These are phyloP conservation scores for Spergularia azorica DNA, from an alignment of 179 eudicot species.

Conservation along the genomic window DNA sequence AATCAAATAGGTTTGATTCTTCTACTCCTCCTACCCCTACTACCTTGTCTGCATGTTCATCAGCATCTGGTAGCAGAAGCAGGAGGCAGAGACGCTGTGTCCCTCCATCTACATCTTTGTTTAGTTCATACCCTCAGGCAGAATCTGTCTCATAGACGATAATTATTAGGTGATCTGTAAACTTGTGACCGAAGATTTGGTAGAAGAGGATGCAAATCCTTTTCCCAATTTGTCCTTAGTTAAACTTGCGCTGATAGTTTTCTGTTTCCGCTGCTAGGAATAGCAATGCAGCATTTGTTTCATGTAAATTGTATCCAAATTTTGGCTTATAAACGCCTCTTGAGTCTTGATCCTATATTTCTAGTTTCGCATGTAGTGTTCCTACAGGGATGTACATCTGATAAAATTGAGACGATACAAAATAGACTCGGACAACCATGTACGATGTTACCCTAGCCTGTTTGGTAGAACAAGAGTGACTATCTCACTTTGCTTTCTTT, in stretches of 20 bases:
- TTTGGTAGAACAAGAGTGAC: too few relatives aligned
- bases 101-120: slow-evolving; percentile 39
- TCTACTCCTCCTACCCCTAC: slow-evolving; percentile 34
- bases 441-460: too few relatives aligned
- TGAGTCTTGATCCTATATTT: neutral
- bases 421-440: too few relatives aligned
- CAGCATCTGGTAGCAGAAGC: slow-evolving; percentile 46
- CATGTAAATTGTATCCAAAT: slow-evolving; percentile 2
- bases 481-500: too few relatives aligned
- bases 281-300: slow-evolving; percentile 1
- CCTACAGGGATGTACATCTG: too few relatives aligned
- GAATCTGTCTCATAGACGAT: slow-evolving; percentile 30
- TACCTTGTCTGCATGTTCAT: slow-evolving; percentile 35
- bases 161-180: slow-evolving; percentile 23
- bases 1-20: slow-evolving; percentile 52
- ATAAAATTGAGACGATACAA: too few relatives aligned
- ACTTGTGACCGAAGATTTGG: slow-evolving; percentile 6
- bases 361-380: neutral
- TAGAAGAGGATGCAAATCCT: slow-evolving; percentile 4
- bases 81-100: slow-evolving; percentile 50
- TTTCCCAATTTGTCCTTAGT: neutral
- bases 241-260: neutral
- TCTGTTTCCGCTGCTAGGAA: neutral
- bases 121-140: slow-evolving; percentile 26
- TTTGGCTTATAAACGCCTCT: slow-evolving; percentile 1